A percentile compares a stretch with the other conserved stretches of the same genome.
Conservation (phyloP, 805 yeast species). For the Blastobotrys chiropterorum region DNA sequence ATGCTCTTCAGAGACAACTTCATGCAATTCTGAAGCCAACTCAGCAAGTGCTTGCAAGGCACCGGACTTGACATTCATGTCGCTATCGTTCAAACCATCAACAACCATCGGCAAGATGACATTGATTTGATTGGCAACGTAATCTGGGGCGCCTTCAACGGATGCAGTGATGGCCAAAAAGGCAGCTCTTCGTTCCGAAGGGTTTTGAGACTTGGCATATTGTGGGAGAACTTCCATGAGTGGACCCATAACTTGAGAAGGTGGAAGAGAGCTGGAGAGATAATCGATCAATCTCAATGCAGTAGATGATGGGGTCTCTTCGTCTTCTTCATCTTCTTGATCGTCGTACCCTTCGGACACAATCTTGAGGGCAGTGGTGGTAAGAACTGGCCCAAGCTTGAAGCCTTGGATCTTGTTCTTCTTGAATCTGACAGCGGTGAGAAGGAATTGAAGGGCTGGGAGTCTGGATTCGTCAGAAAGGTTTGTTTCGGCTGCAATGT, state of each 20-base stretch:
- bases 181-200: slow-evolving; percentile 81
- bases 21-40: slow-evolving; percentile 79
- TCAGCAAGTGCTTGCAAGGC: slow-evolving; percentile 77
- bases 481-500: slow-evolving; percentile 57
- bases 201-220: slow-evolving; percentile 47
- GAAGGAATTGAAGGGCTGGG: slow-evolving; percentile 78
- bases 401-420: slow-evolving; percentile 72
- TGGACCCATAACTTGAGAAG: slow-evolving; percentile 82
- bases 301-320: slow-evolving; percentile 67
- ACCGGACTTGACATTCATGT: slow-evolving; percentile 72
- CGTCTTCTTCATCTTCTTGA: slow-evolving; percentile 88
- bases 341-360: slow-evolving; percentile 72
- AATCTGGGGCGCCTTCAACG: slow-evolving; percentile 93
- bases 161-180: slow-evolving; percentile 75
- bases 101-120: slow-evolving; percentile 68
- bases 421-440: slow-evolving; percentile 71
- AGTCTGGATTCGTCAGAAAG: slow-evolving; percentile 78
- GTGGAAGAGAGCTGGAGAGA: slow-evolving; percentile 81
- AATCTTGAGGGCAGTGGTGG: slow-evolving; percentile 65
- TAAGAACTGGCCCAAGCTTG: slow-evolving; percentile 77
- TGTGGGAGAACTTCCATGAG: slow-evolving; percentile 55
- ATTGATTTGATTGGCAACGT: slow-evolving; percentile 64
- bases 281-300: slow-evolving; percentile 76
- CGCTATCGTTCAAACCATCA: slow-evolving; percentile 69
- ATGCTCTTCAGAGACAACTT: slow-evolving; percentile 76